Evolutionary conservation across 1,284 basidiomycete genomes (phyloP), one percentile per base, ranked within the genome.

Genomic region (Grifola frondosa): DNA sequence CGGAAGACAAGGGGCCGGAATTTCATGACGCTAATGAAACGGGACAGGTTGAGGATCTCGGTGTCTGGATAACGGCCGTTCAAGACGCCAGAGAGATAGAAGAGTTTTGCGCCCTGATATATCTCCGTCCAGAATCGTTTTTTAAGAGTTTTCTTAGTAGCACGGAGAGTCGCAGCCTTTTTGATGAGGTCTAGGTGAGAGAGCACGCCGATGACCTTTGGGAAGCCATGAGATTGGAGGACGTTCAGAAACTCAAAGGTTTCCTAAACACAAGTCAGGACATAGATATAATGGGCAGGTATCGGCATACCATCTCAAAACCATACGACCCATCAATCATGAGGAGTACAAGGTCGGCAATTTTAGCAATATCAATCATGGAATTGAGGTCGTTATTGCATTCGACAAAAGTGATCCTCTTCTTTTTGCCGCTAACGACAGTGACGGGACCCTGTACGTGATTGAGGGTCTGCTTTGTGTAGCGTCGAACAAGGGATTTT

Each of bases 51-150:
- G 58, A 95, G 81, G 57, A 98, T 95, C 69, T 99, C 97, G 19
- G 81, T 84, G 67, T 99, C 97, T 17, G 97, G 97, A 63, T 99
- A 99, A 26, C 97, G 90, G 11, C 96, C 96, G 58, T 99, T 99
- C 56, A 99, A 80, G 32, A 99, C 93, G 13, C 97, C 97, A 1
- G 92, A 96, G 35, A 99, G 86, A 65, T 98, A 98, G 71, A 99
- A 99, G 13, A 99, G 83, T 65, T 98, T 99, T 34, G 97, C 96
- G 37, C 97, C 97, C 63, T 95, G 90, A 67, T 98, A 98, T 13
- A 99, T 97, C 66, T 99, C 97, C 0, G 96, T 94, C 96, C 97
- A 99, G 72, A 99, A 99, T n/a, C 97, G 90, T 64, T 93, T 96
- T 70, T 99, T 99, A 34, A 99, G 80, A 0, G 86, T 71, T 63